phyloP scores from a whole-genome alignment of 768 basidiomycete species.

The Lactarius trivialis region DNA sequence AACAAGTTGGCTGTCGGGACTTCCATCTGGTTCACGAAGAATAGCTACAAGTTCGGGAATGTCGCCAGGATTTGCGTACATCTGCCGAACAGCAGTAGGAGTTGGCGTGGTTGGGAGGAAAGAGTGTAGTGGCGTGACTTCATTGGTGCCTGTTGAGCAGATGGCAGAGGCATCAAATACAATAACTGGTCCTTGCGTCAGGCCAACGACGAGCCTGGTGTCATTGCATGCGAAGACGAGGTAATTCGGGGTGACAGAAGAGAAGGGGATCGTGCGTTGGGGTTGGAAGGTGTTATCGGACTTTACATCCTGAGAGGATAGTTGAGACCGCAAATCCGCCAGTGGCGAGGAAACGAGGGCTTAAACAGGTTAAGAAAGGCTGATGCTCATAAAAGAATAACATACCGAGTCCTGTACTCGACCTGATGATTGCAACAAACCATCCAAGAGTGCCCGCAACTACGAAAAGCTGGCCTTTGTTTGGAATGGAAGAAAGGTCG shows the following conservation, averaged over 20 bases:
- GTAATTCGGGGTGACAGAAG: slow-evolving; percentile 43
- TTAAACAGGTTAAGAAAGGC: slow-evolving; percentile 27
- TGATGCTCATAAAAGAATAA: background rate
- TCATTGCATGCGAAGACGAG: slow-evolving; percentile 55
- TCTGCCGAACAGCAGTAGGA: slow-evolving; percentile 42
- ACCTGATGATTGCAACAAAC: slow-evolving; percentile 57
- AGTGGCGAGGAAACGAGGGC: slow-evolving; percentile 60
- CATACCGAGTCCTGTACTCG: slow-evolving; percentile 30
- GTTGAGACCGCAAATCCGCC: slow-evolving; percentile 49
- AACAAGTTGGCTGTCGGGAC: slow-evolving; percentile 38
- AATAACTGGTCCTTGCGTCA: slow-evolving; percentile 51
- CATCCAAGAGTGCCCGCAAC: slow-evolving; percentile 55
- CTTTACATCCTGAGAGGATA: slow-evolving; percentile 37
- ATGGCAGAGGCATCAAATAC: slow-evolving; percentile 52
- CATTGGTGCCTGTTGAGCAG: slow-evolving; percentile 39
- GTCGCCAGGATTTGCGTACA: slow-evolving; percentile 59
- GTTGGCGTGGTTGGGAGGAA: slow-evolving; percentile 36
- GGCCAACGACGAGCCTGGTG: slow-evolving; percentile 51
- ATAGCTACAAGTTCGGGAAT: slow-evolving; percentile 56
- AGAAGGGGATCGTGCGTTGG: slow-evolving; percentile 43
- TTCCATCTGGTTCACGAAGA: slow-evolving; percentile 36
- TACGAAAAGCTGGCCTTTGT: slow-evolving; percentile 50
- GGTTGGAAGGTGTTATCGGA: slow-evolving; percentile 42
- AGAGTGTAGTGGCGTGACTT: slow-evolving; percentile 43
- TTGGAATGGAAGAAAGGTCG: slow-evolving; percentile 35